Evolutionary conservation across 306 rosid genomes (phyloP).

Genomic region (Senna siamea): DNA sequence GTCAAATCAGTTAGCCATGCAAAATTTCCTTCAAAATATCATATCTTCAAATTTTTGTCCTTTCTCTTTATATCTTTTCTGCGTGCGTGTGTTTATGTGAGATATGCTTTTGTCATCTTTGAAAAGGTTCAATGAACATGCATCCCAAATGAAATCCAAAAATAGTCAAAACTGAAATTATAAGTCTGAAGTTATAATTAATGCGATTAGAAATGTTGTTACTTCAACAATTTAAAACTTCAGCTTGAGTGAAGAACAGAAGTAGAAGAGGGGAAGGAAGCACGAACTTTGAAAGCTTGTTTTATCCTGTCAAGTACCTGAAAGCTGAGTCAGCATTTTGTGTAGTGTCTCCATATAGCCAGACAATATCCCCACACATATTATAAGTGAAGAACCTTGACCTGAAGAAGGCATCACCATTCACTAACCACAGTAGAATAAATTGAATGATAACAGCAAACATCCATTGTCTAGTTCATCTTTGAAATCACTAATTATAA

Average conservation of each 20-base stretch:
- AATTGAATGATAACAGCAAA: conserved; percentile 25
- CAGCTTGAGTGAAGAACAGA: conserved; percentile 5
- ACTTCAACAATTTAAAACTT: conserved; percentile 13
- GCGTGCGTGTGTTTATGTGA: neutral
- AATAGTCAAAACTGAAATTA: conserved; percentile 12
- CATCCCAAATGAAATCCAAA: conserved; percentile 14
- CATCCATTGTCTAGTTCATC: conserved; percentile 7
- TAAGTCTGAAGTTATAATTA: neutral
- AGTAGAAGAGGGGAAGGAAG: neutral
- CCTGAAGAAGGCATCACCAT: conserved; percentile 61
- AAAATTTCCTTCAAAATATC: conserved; percentile 29
- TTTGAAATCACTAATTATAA: conserved; percentile 23
- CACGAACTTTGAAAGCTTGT: conserved; percentile 29
- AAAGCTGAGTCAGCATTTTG: conserved; percentile 92
- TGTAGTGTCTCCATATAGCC: conserved; percentile 90
- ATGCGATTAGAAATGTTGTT: conserved; percentile 15
- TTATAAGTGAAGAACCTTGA: conserved; percentile 92
- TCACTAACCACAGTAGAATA: conserved; percentile 37
- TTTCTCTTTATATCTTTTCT: neutral
- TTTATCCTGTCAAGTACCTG: conserved; percentile 63
- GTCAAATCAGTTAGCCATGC: conserved; percentile 19
- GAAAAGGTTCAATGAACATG: conserved; percentile 21
- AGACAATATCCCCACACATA: conserved; percentile 91
- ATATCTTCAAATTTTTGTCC: conserved; percentile 14
- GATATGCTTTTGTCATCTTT: conserved; percentile 20